Conservation (phyloP, 495 filamentous ascomycete species). For the Trichoderma parareesei region DNA sequence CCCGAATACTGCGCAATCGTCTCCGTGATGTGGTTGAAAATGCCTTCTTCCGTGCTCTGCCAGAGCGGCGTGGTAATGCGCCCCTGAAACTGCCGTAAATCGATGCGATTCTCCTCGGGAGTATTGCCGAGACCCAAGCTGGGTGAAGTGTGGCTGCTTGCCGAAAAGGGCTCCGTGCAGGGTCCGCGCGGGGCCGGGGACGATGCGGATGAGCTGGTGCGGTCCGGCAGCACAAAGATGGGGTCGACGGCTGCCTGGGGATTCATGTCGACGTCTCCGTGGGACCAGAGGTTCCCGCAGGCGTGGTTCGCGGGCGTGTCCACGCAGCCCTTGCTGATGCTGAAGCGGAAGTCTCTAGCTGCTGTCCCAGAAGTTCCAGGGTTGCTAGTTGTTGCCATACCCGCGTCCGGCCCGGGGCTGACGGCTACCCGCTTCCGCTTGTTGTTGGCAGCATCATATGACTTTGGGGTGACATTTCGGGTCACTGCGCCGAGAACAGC, state of each 20-base stretch:
- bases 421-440: conserved; percentile 11
- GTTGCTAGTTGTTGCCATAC: not conserved
- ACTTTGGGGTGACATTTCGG: conserved; percentile 5
- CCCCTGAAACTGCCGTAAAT: conserved; percentile 9
- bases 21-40: conserved; percentile 6
- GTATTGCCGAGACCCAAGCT: conserved; percentile 10
- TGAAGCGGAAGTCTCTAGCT: not conserved
- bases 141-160: conserved; percentile 5
- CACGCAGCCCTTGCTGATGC: not conserved
- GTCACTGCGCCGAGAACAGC: conserved; percentile 7
- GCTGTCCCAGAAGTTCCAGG: not conserved
- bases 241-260: not conserved
- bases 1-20: conserved; percentile 1
- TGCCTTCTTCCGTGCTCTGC: conserved; percentile 6
- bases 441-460: not conserved
- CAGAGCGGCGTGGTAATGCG: conserved; percentile 9
- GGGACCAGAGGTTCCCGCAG: not conserved
- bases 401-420: not conserved
- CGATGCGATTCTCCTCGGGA: conserved; percentile 7
- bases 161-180: not conserved
- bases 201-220: not conserved
- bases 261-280: not conserved
- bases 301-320: not conserved
- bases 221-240: conserved; percentile 8
- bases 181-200: not conserved